Conservation (phyloP, 2,329 filamentous ascomycete species). For the Aspergillus felis region DNA sequence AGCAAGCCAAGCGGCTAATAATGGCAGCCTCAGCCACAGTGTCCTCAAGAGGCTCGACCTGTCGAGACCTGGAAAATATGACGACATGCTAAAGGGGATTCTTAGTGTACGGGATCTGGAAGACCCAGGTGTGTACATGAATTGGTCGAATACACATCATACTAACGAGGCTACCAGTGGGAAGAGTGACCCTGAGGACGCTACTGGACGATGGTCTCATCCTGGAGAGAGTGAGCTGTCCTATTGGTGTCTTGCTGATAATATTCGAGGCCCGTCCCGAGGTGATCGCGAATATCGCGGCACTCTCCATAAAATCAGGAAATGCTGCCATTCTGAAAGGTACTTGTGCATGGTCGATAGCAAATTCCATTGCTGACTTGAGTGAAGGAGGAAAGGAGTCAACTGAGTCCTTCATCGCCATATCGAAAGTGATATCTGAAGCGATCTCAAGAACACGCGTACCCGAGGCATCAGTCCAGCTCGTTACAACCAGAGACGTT, state of each 20-base stretch:
- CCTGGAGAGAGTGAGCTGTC: conserved; percentile 84
- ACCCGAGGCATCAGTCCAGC: conserved; percentile 82
- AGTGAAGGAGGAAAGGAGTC: conserved; percentile 83
- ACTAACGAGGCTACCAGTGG: conserved; percentile 54
- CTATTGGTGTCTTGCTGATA: conserved; percentile 95
- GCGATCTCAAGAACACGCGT: conserved; percentile 71
- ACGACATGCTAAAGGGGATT: conserved; percentile 96
- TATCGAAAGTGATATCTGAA: conserved; percentile 76
- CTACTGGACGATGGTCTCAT: conserved; percentile 80
- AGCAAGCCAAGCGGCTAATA: conserved; percentile 68
- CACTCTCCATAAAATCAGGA: conserved; percentile 91
- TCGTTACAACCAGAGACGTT: conserved; percentile 88
- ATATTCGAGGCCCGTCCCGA: conserved; percentile 98
- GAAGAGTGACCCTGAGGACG: conserved; percentile 77
- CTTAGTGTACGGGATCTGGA: conserved; percentile 77
- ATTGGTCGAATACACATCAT: not conserved
- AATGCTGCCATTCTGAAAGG: conserved; percentile 96
- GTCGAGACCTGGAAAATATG: conserved; percentile 82
- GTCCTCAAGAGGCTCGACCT: conserved; percentile 86
- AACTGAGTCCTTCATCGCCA: conserved; percentile 88
- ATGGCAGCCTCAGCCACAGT: conserved; percentile 73
- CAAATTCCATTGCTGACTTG: conserved; percentile 3
- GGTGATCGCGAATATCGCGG: conserved; percentile 97
- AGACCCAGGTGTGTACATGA: conserved; percentile 69
- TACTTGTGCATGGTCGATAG: conserved; percentile 18